phyloP scores from a whole-genome alignment of 2,329 filamentous ascomycete species.

The Epichloe elymi region DNA sequence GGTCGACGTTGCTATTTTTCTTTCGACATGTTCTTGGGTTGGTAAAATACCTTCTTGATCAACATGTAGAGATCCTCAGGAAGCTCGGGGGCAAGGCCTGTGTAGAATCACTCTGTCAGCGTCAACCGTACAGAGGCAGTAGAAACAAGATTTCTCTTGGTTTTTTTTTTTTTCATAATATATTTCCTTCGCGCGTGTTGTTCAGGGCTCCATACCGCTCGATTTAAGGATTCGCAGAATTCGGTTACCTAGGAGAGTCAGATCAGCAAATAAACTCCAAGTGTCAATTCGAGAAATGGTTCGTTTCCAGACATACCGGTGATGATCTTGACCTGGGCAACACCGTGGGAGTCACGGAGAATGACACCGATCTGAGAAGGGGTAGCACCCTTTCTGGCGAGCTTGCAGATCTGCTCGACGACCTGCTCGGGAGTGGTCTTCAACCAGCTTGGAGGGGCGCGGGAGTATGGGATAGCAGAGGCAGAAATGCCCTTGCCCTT shows the following conservation, averaged over 20 bases:
- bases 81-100: constrained; percentile 96
- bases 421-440: constrained; percentile 98
- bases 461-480: constrained; percentile 94
- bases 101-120: constrained; percentile 84
- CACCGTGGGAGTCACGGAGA: constrained; percentile 93
- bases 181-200: constrained; percentile 13
- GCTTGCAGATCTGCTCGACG: constrained; percentile 98
- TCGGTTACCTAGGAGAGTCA: constrained; percentile 70
- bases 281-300: neutral
- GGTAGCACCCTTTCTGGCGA: constrained; percentile 96
- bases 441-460: constrained; percentile 83
- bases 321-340: constrained; percentile 95
- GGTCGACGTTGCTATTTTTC: neutral
- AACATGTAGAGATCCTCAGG: constrained; percentile 99
- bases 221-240: constrained; percentile 98
- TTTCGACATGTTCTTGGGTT: neutral
- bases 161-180: constrained; percentile 13
- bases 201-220: constrained; percentile 60
- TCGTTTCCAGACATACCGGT: constrained; percentile 56
- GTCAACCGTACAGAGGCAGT: constrained; percentile 80
- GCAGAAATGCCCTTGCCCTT: constrained; percentile 98
- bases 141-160: constrained; percentile 13
- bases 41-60: constrained; percentile 83
- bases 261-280: constrained; percentile 22
- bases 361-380: constrained; percentile 98